Evolutionary conservation across 2,329 filamentous ascomycete genomes (phyloP), one percentile per base, ranked within the genome.

Genomic region (Colletotrichum tropicicola): DNA sequence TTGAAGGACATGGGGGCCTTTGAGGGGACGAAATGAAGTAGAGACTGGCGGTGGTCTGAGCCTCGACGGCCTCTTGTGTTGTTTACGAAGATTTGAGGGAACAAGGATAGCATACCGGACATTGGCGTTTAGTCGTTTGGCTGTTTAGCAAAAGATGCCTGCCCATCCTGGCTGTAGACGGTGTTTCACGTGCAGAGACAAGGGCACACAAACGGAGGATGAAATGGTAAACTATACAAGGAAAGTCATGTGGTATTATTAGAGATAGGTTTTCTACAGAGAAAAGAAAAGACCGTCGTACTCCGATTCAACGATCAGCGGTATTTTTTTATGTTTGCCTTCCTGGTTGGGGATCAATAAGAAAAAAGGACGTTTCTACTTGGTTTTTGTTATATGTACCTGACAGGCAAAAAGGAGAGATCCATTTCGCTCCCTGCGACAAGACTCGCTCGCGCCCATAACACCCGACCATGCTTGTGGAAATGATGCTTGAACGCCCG

Each of bases 1-100:
- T 75, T 94, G 61, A 88, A 87, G 70, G 87, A 89, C 51, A 78
- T 87, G 73, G 88, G 84, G 19, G 88, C 87, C 9, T 88, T 91
- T 71, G 83, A 84, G 65, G 79, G 80, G 61, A 70, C 65, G 17
- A 77, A 77, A 59, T 78, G 69, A 70, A 13, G 27, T 27, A 39
- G 30, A 28, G 32, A n/a, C 27, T n/a, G 41, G 19, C 27, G 23
- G 21, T 25, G 8, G 57, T 27, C 9, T 13, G 35, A 44, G 37
- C 56, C 30, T 39, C 19, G 19, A 15, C 25, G 51, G 44, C 44
- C 15, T 44, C 3, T 37, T 39, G 57, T 27, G 37, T 52, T 56
- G 35, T 30, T 53, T 60, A 23, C 9, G 25, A 30, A 28, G 51
- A 30, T 44, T 21, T 28, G 44, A 17, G 8, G 39, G 56, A 32